phyloP scores from a whole-genome alignment of 495 filamentous ascomycete species.

The Ramalina peruviana region DNA sequence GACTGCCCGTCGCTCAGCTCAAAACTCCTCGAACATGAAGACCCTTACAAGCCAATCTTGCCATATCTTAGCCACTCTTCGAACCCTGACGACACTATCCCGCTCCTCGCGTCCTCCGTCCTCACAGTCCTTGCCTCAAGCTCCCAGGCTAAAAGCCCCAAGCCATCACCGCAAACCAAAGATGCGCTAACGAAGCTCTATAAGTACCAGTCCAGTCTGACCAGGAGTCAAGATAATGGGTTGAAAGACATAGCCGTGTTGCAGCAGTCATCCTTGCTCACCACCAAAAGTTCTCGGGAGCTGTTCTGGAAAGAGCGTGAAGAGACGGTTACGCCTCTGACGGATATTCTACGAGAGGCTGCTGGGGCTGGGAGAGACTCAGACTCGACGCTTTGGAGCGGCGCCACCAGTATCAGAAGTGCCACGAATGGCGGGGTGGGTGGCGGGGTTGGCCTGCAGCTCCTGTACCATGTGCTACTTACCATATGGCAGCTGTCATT shows the following conservation, averaged over 20 bases:
- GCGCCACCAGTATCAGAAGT: constrained; percentile 42
- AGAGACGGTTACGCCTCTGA: constrained; percentile 67
- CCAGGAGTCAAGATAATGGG: constrained; percentile 70
- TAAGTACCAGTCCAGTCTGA: constrained; percentile 65
- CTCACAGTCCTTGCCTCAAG: constrained; percentile 67
- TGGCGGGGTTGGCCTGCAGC: constrained; percentile 79
- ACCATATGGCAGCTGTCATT: constrained; percentile 95
- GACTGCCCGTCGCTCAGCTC: constrained; percentile 65
- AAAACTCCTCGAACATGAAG: constrained; percentile 55
- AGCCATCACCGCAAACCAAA: constrained; percentile 43
- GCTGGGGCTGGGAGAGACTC: constrained; percentile 52
- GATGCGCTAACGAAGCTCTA: constrained; percentile 76
- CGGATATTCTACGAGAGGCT: constrained; percentile 71
- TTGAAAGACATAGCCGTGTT: constrained; percentile 93
- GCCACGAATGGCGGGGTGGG: constrained; percentile 49
- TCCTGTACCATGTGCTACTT: constrained; percentile 86
- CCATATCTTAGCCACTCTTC: constrained; percentile 70
- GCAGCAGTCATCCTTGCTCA: constrained; percentile 76
- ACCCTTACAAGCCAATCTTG: constrained; percentile 75
- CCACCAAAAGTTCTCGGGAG: constrained; percentile 56
- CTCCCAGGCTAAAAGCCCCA: constrained; percentile 43
- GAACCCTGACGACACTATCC: constrained; percentile 73
- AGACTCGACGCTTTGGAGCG: constrained; percentile 49
- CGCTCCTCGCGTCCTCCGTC: constrained; percentile 78
- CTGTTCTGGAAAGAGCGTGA: constrained; percentile 79